phyloP scores from a whole-genome alignment of 2,329 filamentous ascomycete genomes.

The Stachybotrys chlorohalonatus region DNA sequence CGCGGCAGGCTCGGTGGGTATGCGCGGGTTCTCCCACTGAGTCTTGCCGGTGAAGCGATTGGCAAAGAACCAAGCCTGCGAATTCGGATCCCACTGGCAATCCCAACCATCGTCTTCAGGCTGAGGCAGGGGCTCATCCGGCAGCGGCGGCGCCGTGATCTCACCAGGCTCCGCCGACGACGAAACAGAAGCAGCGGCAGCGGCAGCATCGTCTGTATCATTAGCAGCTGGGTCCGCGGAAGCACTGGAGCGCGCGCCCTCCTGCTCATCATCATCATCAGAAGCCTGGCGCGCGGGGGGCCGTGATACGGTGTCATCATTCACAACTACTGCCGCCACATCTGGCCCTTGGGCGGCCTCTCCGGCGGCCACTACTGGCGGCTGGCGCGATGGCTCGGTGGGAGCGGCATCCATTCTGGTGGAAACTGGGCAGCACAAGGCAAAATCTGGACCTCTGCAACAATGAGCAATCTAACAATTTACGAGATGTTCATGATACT shows the following conservation, averaged over 20 bases:
- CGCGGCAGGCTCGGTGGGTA: constrained; percentile 34
- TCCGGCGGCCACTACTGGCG: background rate
- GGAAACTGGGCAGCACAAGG: background rate
- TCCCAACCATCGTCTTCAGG: constrained; percentile 73
- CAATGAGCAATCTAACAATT: background rate
- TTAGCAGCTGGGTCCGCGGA: background rate
- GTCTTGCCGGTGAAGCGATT: constrained; percentile 68
- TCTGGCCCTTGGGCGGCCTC: background rate
- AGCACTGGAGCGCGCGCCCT: background rate
- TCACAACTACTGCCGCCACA: background rate
- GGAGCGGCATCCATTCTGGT: background rate
- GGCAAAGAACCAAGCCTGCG: constrained; percentile 71
- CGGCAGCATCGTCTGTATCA: background rate
- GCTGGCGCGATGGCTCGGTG: background rate
- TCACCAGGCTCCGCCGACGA: constrained; percentile 17
- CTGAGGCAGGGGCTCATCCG: constrained; percentile 32
- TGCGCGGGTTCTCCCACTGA: constrained; percentile 82
- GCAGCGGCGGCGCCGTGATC: constrained; percentile 26
- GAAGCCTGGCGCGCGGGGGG: background rate
- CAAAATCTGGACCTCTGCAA: background rate
- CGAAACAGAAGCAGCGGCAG: too few species aligned
- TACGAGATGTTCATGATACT: background rate
- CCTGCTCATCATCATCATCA: background rate
- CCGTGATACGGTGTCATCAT: background rate
- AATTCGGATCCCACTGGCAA: constrained; percentile 62